A percentile compares a stretch with the other conserved stretches of the same genome.
Conservation (phyloP, 495 filamentous ascomycete genomes). For the Penicillium taxi region DNA sequence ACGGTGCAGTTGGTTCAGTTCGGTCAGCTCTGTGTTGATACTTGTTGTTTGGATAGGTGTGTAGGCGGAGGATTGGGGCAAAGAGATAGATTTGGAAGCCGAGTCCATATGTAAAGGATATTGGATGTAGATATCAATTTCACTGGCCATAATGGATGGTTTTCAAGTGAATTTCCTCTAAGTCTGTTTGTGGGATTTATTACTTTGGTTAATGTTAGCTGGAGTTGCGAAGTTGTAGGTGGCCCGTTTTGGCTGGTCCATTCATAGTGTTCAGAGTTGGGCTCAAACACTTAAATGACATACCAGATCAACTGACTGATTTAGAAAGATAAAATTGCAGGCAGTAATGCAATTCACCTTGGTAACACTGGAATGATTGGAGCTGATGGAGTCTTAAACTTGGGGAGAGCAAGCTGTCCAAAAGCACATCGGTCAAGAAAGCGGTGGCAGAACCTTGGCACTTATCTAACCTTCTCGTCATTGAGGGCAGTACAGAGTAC, state of each 20-base stretch:
- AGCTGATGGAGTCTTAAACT: too few species aligned
- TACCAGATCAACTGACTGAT: not conserved
- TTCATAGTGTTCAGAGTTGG: too few species aligned
- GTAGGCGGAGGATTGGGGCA: conserved; percentile 34
- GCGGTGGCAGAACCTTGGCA: conserved; percentile 21
- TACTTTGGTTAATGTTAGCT: conserved; percentile 9
- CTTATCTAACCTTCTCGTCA: not conserved
- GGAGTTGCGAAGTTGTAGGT: conserved; percentile 4
- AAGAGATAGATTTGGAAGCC: conserved; percentile 64
- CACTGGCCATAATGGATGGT: conserved; percentile 24
- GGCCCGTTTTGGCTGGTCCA: not conserved
- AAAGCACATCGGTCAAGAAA: conserved; percentile 5
- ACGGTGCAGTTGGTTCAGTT: conserved; percentile 69
- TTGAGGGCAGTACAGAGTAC: not conserved
- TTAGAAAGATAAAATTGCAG: not conserved
- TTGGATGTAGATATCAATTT: conserved; percentile 67
- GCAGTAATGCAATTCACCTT: too few species aligned
- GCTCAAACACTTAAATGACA: too few species aligned
- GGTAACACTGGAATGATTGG: too few species aligned
- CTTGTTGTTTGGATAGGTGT: conserved; percentile 29
- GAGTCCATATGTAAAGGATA: conserved; percentile 78
- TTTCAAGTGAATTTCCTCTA: conserved; percentile 1
- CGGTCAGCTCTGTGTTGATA: conserved; percentile 56
- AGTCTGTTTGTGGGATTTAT: conserved; percentile 1
- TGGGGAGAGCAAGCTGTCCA: conserved; percentile 25